Base-by-base conservation (phyloP, 2,329 filamentous ascomycete species). In the Alternaria angustiovoidea region DNA sequence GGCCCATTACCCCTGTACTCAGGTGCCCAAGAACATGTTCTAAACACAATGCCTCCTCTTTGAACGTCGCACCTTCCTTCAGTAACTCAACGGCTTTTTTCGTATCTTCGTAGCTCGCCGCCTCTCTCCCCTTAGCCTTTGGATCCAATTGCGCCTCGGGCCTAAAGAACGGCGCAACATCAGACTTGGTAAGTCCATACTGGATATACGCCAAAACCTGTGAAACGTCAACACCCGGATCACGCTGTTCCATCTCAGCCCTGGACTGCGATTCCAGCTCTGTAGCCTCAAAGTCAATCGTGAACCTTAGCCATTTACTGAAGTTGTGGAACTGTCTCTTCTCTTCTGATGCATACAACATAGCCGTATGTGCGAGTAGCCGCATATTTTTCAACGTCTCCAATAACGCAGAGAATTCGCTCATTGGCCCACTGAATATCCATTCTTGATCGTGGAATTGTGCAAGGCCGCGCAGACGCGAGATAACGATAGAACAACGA, bases 401-500 rank as follows among this genome's bases (percentile, higher is more conserved):
- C 61, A 90, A 83, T 5, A 83, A 76, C 2, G 70, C 67, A 1
- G 76, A 77, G 55, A 84, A 82, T 5, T 78, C 69, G 2, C 73
- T 57, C 1, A 78, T 61, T 0, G 78, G 73, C 36, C 91, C 82
- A 34, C 85, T 85, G 59, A 87, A 85, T 18, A 83, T 83, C 54
- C 79, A 82, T 62, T 83, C 88, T 48, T 93, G 82, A 60, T 90
- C 89, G 73, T 94, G 87, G 69, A 93, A 97, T 61, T 88, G 88
- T 4, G 94, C 93, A 12, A 98, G 87, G 1, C 95, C 94, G 22
- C 91, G 87, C 1, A 99, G 85, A 12, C 93, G 89, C 67, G 91
- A 93, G 28, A 97, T 85, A 32, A 97, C 89, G 24, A 97, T 88
- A 47, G 87, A 86, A 67, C 91, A 91, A 53, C 94, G 88, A 69